These are phyloP conservation scores for Stachybotrys chartarum DNA, from an alignment of 2,329 filamentous ascomycete species.

Conservation along the genomic window DNA sequence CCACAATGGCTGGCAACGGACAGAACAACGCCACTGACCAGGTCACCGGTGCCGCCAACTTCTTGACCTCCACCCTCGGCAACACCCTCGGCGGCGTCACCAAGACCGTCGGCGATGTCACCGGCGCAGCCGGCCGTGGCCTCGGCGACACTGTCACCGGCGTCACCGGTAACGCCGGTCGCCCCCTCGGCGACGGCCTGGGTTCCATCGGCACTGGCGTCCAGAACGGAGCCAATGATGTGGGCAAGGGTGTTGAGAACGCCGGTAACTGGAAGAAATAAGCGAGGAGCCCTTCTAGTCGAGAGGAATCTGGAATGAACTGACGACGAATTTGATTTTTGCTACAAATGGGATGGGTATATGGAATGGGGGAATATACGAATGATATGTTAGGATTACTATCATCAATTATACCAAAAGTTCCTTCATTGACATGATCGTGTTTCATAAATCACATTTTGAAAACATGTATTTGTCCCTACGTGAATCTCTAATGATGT, in stretches of 20 bases:
- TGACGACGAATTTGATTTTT: too few relatives aligned
- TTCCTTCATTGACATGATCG: too few relatives aligned
- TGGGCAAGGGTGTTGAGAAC: slow-evolving; percentile 49
- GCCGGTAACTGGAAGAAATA: slow-evolving; percentile 49
- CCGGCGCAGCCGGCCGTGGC: slow-evolving; percentile 47
- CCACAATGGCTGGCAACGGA: slow-evolving; percentile 12
- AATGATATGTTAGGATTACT: too few relatives aligned
- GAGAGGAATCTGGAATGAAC: too few relatives aligned
- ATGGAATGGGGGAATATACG: too few relatives aligned
- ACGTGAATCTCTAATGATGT: too few relatives aligned
- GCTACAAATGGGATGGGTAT: too few relatives aligned
- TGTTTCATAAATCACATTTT: too few relatives aligned
- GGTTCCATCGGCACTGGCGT: slow-evolving; percentile 45
- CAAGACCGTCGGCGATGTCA: slow-evolving; percentile 32
- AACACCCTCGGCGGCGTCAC: slow-evolving; percentile 32
- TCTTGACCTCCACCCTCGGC: slow-evolving; percentile 31
- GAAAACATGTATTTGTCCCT: too few relatives aligned
- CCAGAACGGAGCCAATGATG: slow-evolving; percentile 38
- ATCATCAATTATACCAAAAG: too few relatives aligned
- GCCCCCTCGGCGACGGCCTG: slow-evolving; percentile 48
- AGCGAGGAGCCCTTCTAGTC: not conserved
- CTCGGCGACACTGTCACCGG: slow-evolving; percentile 48
- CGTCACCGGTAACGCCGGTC: slow-evolving; percentile 45
- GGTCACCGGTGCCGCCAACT: slow-evolving; percentile 26
- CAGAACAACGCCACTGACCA: slow-evolving; percentile 18